Evolutionary conservation across 768 basidiomycete species (phyloP).

Genomic region (Pholiota molesta): DNA sequence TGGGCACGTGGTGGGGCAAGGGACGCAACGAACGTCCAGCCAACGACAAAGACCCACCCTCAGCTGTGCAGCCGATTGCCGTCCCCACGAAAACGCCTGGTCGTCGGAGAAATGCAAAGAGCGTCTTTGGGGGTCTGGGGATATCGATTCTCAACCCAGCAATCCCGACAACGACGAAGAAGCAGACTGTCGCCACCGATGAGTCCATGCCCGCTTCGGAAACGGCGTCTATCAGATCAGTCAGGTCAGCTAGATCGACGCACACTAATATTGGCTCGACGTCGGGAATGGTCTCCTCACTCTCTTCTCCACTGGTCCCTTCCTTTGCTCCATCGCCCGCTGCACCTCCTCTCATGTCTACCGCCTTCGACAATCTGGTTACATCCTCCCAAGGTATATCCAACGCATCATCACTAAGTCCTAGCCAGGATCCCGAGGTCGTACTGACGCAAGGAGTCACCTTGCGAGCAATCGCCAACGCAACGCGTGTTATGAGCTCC

Average conservation of each 20-base stretch:
- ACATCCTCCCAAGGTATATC: constrained; percentile 18
- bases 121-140: constrained; percentile 74
- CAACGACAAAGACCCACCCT: constrained; percentile 24
- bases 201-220: constrained; percentile 28
- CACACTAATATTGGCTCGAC: constrained; percentile 16
- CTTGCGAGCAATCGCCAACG: constrained; percentile 76
- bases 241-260: constrained; percentile 20
- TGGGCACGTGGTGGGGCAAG: constrained; percentile 75
- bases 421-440: constrained; percentile 27
- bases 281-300: constrained; percentile 29
- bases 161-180: constrained; percentile 25
- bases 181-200: constrained; percentile 18
- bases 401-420: constrained; percentile 25
- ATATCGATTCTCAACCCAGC: constrained; percentile 65
- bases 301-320: constrained; percentile 44
- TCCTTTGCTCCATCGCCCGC: constrained; percentile 43
- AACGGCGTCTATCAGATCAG: constrained; percentile 38
- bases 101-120: constrained; percentile 54
- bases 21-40: constrained; percentile 34
- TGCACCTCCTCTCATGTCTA: constrained; percentile 49
- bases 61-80: constrained; percentile 14
- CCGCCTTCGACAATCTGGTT: constrained; percentile 35
- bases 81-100: constrained; percentile 18
- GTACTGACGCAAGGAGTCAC: constrained; percentile 60
- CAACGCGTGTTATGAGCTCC: constrained; percentile 85